Evolutionary conservation across 108 stramenopile genomes (phyloP), one percentile per base, ranked within the genome.

Genomic region (Cyclotella atomus): DNA sequence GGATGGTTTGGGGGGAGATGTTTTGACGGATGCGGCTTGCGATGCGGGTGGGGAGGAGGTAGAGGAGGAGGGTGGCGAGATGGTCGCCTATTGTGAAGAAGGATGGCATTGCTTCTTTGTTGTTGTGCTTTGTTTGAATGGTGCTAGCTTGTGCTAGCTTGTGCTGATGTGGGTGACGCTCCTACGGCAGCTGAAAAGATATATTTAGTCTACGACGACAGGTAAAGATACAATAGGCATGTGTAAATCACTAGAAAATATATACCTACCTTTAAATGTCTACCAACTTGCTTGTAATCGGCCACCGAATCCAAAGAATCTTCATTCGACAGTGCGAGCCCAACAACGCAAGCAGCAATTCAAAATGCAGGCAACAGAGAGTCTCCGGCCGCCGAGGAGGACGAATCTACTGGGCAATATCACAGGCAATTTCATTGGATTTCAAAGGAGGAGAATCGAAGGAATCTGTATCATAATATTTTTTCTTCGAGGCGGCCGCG

Each of bases 11-110:
- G 16, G 75, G 64, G 10, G 75, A 76, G 6, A 50, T 66, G 46
- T 81, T 81, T 10, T 65, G 8, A 29, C 24, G 38, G 20, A 81
- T 76, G 5, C 75, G 79, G 25, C 28, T 43, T 9, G 79, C 70
- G 29, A 76, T 64, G 0, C 69, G 74, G 25, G 28, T 32, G 36
- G 79, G 79, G n/a, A 81, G 75, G 45, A 75, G 1, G 16, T 9
- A 14, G 6, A 81, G 75, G 12, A 81, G 35, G 27, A 76, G 20
- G 17, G 23, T 32, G 16, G 79, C 74, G 28, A 81, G 15, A 47
- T 32, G 14, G 43, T 81, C 79, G 28, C 75, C 54, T 3, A 61
- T 21, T 19, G 36, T 36, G 20, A 61, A 61, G 60, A 61, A 19
- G 60, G 38, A 38, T 12, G 29, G 6, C 60, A 61, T 61, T 8